Conservation (phyloP, 2,329 filamentous ascomycete genomes). For the Talaromyces sp. region DNA sequence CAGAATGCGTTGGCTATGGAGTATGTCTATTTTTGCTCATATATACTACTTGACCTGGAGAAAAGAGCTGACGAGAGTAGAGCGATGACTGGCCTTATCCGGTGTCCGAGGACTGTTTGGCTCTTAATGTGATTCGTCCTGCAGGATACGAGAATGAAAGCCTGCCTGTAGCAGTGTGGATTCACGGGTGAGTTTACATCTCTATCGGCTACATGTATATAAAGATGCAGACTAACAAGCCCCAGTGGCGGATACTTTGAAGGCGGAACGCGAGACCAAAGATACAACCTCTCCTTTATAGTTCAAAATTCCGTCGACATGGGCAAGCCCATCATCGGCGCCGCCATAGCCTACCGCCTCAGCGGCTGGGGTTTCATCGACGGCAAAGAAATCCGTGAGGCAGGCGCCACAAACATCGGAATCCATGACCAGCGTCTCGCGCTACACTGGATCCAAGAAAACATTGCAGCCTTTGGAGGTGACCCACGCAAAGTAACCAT, state of each 20-base stretch:
- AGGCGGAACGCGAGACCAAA: constrained; percentile 29
- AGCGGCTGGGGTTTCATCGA: constrained; percentile 33
- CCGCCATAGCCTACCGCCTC: constrained; percentile 43
- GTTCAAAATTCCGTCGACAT: constrained; percentile 34
- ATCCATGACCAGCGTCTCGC: constrained; percentile 52
- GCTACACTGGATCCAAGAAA: constrained; percentile 52
- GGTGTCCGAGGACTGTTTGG: constrained; percentile 57
- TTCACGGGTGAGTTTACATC: constrained; percentile 35
- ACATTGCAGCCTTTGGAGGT: constrained; percentile 53
- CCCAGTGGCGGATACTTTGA: constrained; percentile 34
- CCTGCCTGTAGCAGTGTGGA: constrained; percentile 33
- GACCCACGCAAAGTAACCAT: constrained; percentile 47
- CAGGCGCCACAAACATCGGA: constrained; percentile 38
- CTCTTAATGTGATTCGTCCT: constrained; percentile 56
- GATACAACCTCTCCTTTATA: constrained; percentile 33
- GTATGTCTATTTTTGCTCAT: constrained; percentile 33
- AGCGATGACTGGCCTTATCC: not conserved
- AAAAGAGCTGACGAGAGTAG: not conserved
- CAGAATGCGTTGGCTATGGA: constrained; percentile 67
- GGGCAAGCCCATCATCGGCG: constrained; percentile 40
- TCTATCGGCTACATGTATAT: not conserved
- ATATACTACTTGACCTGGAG: not conserved
- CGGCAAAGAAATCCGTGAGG: constrained; percentile 4
- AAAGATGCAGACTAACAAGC: not conserved
- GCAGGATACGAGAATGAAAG: constrained; percentile 28